Evolutionary conservation across 805 yeast species (phyloP).

Genomic region (Yamadazyma kitorensis): DNA sequence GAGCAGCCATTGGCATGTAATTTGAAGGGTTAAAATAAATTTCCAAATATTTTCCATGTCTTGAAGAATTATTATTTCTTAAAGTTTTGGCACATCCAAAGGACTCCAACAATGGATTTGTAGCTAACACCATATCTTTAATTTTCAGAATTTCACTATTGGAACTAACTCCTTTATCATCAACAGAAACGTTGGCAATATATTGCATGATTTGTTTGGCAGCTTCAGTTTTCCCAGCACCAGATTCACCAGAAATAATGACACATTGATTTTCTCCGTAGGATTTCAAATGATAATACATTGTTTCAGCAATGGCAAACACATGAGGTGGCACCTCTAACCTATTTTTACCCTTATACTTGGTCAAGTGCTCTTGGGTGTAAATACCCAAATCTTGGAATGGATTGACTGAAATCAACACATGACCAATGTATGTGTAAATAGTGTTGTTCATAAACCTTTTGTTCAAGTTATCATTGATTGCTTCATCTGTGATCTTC

Average conservation of each 20-base stretch:
- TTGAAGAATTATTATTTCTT: conserved; percentile 83
- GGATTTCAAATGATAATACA: conserved; percentile 93
- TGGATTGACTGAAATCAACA: conserved; percentile 93
- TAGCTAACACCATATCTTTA: conserved; percentile 96
- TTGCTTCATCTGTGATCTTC: conserved; percentile 85
- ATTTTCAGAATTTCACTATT: conserved; percentile 64
- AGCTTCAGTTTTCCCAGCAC: conserved; percentile 98
- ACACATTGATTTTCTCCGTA: conserved; percentile 96
- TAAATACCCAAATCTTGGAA: conserved; percentile 95
- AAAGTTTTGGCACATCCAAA: conserved; percentile 94
- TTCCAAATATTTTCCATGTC: conserved; percentile 93
- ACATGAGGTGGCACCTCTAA: conserved; percentile 98
- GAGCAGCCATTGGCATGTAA: conserved; percentile 91
- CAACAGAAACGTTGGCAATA: conserved; percentile 83
- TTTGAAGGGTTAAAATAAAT: conserved; percentile 71
- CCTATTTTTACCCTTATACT: conserved; percentile 88
- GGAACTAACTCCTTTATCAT: conserved; percentile 27
- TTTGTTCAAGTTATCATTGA: conserved; percentile 86
- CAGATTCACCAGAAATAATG: conserved; percentile 95
- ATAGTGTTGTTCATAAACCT: conserved; percentile 87
- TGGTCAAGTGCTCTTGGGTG: conserved; percentile 69
- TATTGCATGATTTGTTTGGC: conserved; percentile 98
- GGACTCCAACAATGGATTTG: conserved; percentile 87
- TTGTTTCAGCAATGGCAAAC: conserved; percentile 93
- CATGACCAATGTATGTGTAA: conserved; percentile 92